Evolutionary conservation across 768 basidiomycete species (phyloP).

Genomic region (Boletus insuetus): DNA sequence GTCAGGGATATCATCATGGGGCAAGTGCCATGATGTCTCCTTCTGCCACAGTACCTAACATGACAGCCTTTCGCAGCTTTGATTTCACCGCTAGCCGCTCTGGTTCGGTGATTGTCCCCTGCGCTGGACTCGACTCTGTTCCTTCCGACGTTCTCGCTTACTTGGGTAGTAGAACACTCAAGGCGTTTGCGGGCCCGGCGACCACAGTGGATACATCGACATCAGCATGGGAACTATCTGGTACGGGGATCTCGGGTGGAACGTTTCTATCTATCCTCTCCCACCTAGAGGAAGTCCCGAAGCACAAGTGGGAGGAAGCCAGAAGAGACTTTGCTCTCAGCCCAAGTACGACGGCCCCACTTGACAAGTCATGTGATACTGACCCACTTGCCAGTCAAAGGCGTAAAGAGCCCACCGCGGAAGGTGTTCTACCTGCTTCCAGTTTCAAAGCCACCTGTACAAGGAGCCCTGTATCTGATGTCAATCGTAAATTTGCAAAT

Average conservation of each 20-base stretch:
- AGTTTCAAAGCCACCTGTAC: conserved; percentile 28
- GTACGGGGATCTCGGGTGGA: conserved; percentile 35
- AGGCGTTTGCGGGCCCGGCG: conserved; percentile 38
- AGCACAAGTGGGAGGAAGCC: conserved; percentile 28
- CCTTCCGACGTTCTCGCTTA: conserved; percentile 71
- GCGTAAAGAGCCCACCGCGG: conserved; percentile 25
- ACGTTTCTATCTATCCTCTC: conserved; percentile 37
- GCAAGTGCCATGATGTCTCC: conserved; percentile 37
- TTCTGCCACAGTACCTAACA: conserved; percentile 3
- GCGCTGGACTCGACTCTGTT: conserved; percentile 75
- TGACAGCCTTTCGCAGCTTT: conserved; percentile 43
- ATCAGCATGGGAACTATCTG: conserved; percentile 42
- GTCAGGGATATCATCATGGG: conserved; percentile 56
- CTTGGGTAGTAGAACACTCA: conserved; percentile 68
- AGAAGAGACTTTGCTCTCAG: conserved; percentile 40
- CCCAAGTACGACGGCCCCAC: conserved; percentile 34
- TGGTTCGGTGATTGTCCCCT: conserved; percentile 73
- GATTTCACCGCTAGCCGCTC: conserved; percentile 70
- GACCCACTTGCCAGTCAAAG: conserved; percentile 29
- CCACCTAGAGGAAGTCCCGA: conserved; percentile 32
- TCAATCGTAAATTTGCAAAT: conserved; percentile 42
- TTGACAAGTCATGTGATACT: not conserved
- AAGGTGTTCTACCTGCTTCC: conserved; percentile 39
- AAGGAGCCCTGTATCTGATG: conserved; percentile 47
- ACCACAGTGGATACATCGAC: conserved; percentile 52